Evolutionary conservation across 106 monocot species (phyloP), one percentile per base, ranked within the genome.

Genomic region (Phalaenopsis aphrodite): DNA sequence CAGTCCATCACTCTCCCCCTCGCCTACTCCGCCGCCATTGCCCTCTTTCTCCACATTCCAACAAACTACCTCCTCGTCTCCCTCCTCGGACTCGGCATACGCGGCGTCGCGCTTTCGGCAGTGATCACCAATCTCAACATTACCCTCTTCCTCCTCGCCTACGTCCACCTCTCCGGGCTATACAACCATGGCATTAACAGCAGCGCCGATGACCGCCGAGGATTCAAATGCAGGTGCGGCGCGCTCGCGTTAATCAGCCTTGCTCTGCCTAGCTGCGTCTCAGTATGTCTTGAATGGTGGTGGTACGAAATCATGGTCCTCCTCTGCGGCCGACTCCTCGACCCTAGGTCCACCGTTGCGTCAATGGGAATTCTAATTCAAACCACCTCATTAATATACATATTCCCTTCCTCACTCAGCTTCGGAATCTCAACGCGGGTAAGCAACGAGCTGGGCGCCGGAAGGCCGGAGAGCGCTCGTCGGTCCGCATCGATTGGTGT

Each of bases 21-120:
- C 11, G 72, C 83, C 18, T 2, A 39, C 24, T 69, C 71, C 78
- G 11, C 83, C 15, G 55, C 72, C 17, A 5, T 72, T 14, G 67
- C 83, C 3, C 41, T 66, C 23, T 41, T 78, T 8, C 2, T 83
- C 52, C 83, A 78, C 78, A 41, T 83, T 24, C 71, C 77, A 17
- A 6, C 78, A 5, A 78, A 78, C 72, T 73, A 56, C 43, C 72
- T 47, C 78, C 56, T 83, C n/a, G 72, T 72, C 49, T 45, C 56
- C 46, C 1, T 42, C 17, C 78, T 83, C 23, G 23, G 48, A 0
- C 71, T 23, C 0, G 83, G 83, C 7, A 83, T 83, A 56, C 42
- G 55, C 45, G 83, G 83, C 39, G 83, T 83, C n/a, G 83, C 83
- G 1, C 23, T 57, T 1, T 68, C 78, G 16, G 56, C 72, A 2